Conservation (phyloP, 345 rosid genomes). For the Citrus hindsii region DNA sequence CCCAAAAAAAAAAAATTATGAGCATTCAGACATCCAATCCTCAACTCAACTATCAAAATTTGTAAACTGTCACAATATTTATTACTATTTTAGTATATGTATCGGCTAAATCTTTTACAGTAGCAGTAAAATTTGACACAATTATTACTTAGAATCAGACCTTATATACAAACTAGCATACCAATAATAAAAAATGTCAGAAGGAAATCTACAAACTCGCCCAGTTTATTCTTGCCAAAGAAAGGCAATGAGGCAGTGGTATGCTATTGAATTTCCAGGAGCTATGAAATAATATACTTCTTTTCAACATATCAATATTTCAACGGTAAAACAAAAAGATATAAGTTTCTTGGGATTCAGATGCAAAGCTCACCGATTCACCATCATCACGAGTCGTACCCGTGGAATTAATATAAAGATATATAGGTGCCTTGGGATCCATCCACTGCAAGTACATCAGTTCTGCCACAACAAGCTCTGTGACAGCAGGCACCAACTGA, state of each 20-base stretch:
- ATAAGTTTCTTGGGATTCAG: neutral
- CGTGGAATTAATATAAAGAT: constrained; percentile 77
- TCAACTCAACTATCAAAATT: neutral
- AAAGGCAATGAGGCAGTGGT: neutral
- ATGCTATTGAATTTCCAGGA: neutral
- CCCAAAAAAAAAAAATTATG: neutral
- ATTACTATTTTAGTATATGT: neutral
- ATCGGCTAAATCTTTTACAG: neutral
- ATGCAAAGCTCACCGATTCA: constrained; percentile 55
- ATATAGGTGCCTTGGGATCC: constrained; percentile 72
- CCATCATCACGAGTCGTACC: constrained; percentile 95
- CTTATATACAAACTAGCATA: neutral
- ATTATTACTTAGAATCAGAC: neutral
- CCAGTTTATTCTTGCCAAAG: neutral
- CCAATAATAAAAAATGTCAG: neutral
- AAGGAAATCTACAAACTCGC: neutral
- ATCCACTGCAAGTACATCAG: constrained; percentile 80
- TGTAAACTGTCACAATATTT: neutral
- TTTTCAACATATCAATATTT: neutral
- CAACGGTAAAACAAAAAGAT: neutral
- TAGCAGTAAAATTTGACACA: neutral
- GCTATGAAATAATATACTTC: neutral
- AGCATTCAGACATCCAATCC: neutral
- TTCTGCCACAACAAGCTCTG: constrained; percentile 76
- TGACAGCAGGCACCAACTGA: constrained; percentile 86